Evolutionary conservation across 805 yeast genomes (phyloP), one percentile per base, ranked within the genome.

Genomic region (Priceomyces melissophilus): DNA sequence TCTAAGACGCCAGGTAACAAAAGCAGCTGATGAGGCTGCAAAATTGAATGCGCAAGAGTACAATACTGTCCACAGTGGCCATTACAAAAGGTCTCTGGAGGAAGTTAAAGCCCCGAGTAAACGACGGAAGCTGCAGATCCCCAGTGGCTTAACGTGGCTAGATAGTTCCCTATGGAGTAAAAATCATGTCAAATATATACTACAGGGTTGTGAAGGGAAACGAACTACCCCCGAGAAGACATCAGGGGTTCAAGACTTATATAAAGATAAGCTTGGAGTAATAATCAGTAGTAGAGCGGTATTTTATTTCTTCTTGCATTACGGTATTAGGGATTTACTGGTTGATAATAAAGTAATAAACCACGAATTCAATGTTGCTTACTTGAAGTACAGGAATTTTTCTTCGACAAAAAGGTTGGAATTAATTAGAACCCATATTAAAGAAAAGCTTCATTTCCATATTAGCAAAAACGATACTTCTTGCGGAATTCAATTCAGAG

Each of bases 11-110:
- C 58, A 56, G 32, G 45, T 59, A 12, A 43, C 41, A 31, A 65
- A 61, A 29, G 63, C 55, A 37, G 67, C 69, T 7, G 42, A 47
- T 14, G 65, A 61, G 39, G 69, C 63, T 3, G 67, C 63, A 2
- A 53, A 52, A 38, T 45, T 63, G 5, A 50, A 54, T n/a, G 40
- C 45, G 17, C 53, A 44, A 15, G 27, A 32, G 7, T 5, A 14
- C 4, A 13, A 5, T 14, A 32, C 38, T 12, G 48, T 43, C 30
- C 14, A 27, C 9, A 20, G 10, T 17, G 10, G 13, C 23, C 7
- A n/a, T 4, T n/a, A 12, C 14, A 35, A 35, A 30, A 35, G 38
- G 27, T 30, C 32, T n/a, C 30, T 36, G 30, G 20, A 33, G 9
- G 36, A 20, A n/a, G 39, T 7, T 25, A 15, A 37, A 23, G 10